Conservation (phyloP, 805 yeast genomes). For the Yamadazyma nakazawae region DNA sequence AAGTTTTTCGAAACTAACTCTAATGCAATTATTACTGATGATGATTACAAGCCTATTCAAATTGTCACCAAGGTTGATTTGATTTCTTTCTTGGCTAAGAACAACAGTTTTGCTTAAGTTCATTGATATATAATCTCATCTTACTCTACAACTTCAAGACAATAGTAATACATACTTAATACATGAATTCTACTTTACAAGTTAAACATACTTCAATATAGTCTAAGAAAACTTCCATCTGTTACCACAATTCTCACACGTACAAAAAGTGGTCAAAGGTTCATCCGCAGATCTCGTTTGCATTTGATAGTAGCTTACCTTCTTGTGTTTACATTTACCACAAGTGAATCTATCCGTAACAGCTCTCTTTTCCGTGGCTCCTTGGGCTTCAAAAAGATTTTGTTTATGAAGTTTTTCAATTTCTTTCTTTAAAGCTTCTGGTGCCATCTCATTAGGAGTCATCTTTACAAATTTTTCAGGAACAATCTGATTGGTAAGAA, state of each 20-base stretch:
- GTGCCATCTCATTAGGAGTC: constrained; percentile 95
- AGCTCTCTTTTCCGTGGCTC: constrained; percentile 93
- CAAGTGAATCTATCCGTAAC: constrained; percentile 95
- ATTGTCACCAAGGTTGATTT: constrained; percentile 84
- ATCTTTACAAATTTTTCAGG: constrained; percentile 69
- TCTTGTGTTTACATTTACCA: constrained; percentile 96
- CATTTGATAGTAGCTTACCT: constrained; percentile 94
- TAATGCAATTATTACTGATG: constrained; percentile 77
- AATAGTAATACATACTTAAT: not conserved
- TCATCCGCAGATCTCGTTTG: constrained; percentile 99
- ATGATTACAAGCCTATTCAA: constrained; percentile 67
- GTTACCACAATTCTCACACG: constrained; percentile 96
- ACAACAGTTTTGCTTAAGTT: constrained; percentile 13
- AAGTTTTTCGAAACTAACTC: constrained; percentile 82
- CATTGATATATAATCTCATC: not conserved
- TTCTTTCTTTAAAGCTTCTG: constrained; percentile 82
- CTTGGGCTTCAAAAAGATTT: constrained; percentile 94
- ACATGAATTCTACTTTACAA: constrained; percentile 7
- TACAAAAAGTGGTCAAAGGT: constrained; percentile 96
- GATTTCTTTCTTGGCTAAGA: constrained; percentile 50
- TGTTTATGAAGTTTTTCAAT: constrained; percentile 81
- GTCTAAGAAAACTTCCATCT: constrained; percentile 90
- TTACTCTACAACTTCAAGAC: not conserved
- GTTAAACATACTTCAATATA: not conserved
- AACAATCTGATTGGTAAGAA: constrained; percentile 62